Percentiles rank a stretch among this genome's conserved stretches.
Evolutionary conservation across 495 filamentous ascomycete genomes (phyloP).

Genomic region (Aspergillus ostianus): DNA sequence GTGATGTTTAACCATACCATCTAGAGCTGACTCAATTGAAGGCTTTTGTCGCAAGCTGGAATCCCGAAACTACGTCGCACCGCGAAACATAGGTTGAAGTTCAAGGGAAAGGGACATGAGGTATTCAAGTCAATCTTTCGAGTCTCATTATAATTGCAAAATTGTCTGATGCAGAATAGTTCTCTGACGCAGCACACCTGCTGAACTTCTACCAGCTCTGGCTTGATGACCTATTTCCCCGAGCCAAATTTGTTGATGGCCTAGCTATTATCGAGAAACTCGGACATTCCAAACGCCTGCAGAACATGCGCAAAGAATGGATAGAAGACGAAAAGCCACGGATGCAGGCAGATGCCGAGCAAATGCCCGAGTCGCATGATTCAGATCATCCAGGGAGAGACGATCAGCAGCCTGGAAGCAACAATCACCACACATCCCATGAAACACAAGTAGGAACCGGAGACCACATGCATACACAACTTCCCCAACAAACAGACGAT

Average conservation of each 20-base stretch:
- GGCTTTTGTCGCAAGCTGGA: conserved; percentile 74
- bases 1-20: neutral
- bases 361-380: neutral
- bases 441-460: neutral
- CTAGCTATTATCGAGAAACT: conserved; percentile 90
- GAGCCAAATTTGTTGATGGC: conserved; percentile 90
- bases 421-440: neutral
- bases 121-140: conserved; percentile 39
- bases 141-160: conserved; percentile 64
- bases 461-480: neutral
- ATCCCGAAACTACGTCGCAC: conserved; percentile 77
- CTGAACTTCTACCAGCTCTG: conserved; percentile 92
- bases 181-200: conserved; percentile 76
- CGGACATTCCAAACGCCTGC: conserved; percentile 75
- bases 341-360: conserved; percentile 6
- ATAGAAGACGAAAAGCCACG: conserved; percentile 66
- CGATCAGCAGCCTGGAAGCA: neutral
- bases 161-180: conserved; percentile 48
- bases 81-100: conserved; percentile 67
- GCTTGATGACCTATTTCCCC: conserved; percentile 95
- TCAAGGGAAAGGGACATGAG: conserved; percentile 94
- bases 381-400: neutral
- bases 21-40: conserved; percentile 21
- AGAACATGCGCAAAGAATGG: conserved; percentile 76
- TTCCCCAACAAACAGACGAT: neutral